Conservation (phyloP, 495 filamentous ascomycete genomes). For the Trichocladium antarcticum region DNA sequence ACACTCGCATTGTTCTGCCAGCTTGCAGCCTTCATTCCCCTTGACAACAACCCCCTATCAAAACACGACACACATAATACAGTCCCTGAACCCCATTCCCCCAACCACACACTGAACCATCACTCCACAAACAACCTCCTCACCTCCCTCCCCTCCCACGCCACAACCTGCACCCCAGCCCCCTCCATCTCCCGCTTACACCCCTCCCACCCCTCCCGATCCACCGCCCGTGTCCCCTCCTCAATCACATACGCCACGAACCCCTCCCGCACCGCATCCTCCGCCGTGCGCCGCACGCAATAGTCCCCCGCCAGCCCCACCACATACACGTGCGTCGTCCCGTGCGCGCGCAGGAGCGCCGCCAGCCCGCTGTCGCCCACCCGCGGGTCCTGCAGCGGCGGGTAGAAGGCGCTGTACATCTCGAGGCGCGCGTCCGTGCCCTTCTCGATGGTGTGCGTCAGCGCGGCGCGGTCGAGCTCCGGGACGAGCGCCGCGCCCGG, state of each 20-base stretch:
- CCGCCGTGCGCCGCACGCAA: constrained; percentile 72
- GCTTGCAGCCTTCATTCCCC: too few species aligned
- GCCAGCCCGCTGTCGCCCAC: constrained; percentile 52
- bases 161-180: constrained; percentile 38
- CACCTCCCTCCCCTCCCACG: constrained; percentile 34
- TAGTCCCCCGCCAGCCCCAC: constrained; percentile 82
- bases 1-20: neutral
- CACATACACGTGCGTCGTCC: constrained; percentile 67
- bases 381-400: constrained; percentile 46
- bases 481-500: constrained; percentile 62
- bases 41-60: neutral
- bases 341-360: constrained; percentile 40
- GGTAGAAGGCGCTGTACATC: constrained; percentile 85
- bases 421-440: constrained; percentile 63
- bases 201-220: constrained; percentile 45
- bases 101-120: neutral
- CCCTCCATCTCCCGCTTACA: constrained; percentile 45
- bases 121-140: constrained; percentile 14
- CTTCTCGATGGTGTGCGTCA: constrained; percentile 65
- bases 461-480: constrained; percentile 50
- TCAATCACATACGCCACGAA: constrained; percentile 66
- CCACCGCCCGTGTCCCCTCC: constrained; percentile 66
- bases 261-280: constrained; percentile 65
- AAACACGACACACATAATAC: too few species aligned
- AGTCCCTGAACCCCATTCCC: neutral